These are phyloP conservation scores for Cyclostephanos tholiformis DNA, from an alignment of 108 stramenopile genomes.

Conservation along the genomic window DNA sequence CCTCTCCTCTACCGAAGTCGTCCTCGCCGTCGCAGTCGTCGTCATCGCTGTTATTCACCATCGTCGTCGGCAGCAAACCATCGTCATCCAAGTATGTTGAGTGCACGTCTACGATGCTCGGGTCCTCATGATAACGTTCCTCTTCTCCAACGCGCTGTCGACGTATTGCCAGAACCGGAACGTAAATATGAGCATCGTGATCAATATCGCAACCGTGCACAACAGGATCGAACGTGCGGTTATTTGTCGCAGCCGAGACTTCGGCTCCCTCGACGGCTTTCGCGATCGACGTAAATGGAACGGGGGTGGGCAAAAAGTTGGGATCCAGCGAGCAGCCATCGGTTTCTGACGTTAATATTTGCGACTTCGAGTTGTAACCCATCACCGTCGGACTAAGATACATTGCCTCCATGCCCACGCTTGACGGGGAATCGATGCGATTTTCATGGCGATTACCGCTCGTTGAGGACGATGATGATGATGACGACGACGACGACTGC, in stretches of 20 bases:
- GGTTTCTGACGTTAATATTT: not conserved
- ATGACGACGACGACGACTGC: constrained; percentile 16
- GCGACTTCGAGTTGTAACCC: not conserved
- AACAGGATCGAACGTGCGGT: not conserved
- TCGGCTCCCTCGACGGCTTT: not conserved
- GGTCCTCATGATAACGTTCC: constrained; percentile 84
- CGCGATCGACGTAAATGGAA: not conserved
- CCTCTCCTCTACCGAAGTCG: constrained; percentile 37
- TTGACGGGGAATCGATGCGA: constrained; percentile 15
- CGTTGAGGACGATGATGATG: constrained; percentile 9
- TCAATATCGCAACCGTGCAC: not conserved
- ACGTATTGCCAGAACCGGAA: constrained; percentile 76
- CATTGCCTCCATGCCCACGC: constrained; percentile 50
- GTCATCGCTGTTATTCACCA: constrained; percentile 34
- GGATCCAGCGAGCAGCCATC: constrained; percentile 1
- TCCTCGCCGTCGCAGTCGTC: constrained; percentile 59
- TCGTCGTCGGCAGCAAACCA: constrained; percentile 48
- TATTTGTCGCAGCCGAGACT: not conserved
- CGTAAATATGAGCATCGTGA: constrained; percentile 48
- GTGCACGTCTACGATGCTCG: constrained; percentile 73
- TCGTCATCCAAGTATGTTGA: constrained; percentile 51
- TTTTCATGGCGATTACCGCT: not conserved
- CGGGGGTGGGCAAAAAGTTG: not conserved
- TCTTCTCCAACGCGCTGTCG: constrained; percentile 80
- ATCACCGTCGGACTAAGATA: constrained; percentile 35